Base-by-base conservation (phyloP, 768 basidiomycete species). In the Leccinum uliginosum region DNA sequence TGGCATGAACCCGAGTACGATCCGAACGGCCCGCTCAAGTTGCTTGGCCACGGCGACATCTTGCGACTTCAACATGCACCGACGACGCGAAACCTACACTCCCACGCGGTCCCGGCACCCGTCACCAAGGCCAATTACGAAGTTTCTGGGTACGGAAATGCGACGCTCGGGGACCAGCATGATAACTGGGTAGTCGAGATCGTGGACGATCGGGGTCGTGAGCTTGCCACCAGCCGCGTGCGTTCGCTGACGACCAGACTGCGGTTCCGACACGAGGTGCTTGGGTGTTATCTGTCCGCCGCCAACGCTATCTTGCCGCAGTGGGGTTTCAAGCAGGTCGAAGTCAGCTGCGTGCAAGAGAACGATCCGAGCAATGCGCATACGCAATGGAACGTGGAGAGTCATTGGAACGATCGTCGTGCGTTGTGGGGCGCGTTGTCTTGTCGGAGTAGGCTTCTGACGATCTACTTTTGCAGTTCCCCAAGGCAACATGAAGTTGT, bases 281-380 rank as follows among this genome's bases (percentile, higher is more conserved):
- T 90, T 23, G 91, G 90, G 6, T 99, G 95, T 70, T 98, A 97
- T 73, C 72, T 98, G 45, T 80, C 87, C 11, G 95, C 97, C 8
- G 88, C 90, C 32, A 98, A 95, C 71, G 83, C 86, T 3, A 79
- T 91, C 52, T 73, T 99, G 38, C 97, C 97, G 1, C 92, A 96
- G 73, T 99, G 97, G 97, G 96, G 96, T 11, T 98, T 97, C 81
- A 98, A 99, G 75, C 96, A 99, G 75, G 81, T 98, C 52, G 97
- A 99, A 71, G 95, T 98, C 48, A 89, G 85, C 63, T 99, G 97
- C 71, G 87, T 87, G 53, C 91, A 90, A 73, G 87, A 92, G 71
- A 89, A 94, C 64, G 83, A 90, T 64, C 85, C 84, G 1, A 78
- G 75, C 17, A 90, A 98, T 71, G 67, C 79, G 17, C 91, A 93